phyloP scores from a whole-genome alignment of 352 stramenopile species.

The Globisporangium splendens region DNA sequence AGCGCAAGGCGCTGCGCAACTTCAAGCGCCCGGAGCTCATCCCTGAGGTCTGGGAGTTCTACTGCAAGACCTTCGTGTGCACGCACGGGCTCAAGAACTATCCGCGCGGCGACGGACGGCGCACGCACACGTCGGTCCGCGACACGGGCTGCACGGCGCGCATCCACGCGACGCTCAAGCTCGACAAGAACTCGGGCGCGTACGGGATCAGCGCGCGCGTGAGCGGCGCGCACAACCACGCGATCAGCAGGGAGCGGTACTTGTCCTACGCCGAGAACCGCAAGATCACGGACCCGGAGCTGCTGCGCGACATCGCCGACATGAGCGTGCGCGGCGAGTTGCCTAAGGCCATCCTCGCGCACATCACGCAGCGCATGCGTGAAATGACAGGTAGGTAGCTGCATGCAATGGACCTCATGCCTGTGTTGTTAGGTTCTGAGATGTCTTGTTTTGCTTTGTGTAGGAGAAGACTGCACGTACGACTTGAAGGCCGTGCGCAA shows the following conservation, averaged over 20 bases:
- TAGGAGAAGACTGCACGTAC: constrained; percentile 10
- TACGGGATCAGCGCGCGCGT: constrained; percentile 1
- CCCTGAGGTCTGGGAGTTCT: constrained; percentile 50
- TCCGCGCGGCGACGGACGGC: constrained; percentile 56
- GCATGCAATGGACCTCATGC: background rate
- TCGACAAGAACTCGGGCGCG: background rate
- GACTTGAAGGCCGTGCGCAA: constrained; percentile 11
- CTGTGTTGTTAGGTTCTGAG: background rate
- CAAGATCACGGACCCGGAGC: constrained; percentile 1
- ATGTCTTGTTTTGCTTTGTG: background rate
- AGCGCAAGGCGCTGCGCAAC: constrained; percentile 8
- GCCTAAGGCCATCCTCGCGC: constrained; percentile 5
- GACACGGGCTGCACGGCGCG: constrained; percentile 23
- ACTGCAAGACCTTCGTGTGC: constrained; percentile 76
- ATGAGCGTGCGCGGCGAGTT: constrained; percentile 9
- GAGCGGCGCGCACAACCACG: constrained; percentile 6
- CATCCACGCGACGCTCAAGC: constrained; percentile 5
- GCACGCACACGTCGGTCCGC: constrained; percentile 57
- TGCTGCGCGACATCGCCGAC: constrained; percentile 5
- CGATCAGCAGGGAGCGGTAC: constrained; percentile 5
- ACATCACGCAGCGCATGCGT: constrained; percentile 5
- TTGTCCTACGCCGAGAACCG: constrained; percentile 9
- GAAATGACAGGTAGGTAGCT: constrained; percentile 1
- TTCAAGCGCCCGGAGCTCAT: constrained; percentile 23
- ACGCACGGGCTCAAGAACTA: constrained; percentile 68